These are phyloP conservation scores for apple (Malus domestica) DNA, from an alignment of 306 rosid species.

Conservation along the genomic window ASM211411v1 NC_041803.1:2502501-2503000, in stretches of 20 bases:
- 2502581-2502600: neutral
- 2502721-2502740: neutral
- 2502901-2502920: neutral
- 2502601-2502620: neutral
- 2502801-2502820: neutral
- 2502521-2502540: no score
- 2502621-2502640: neutral
- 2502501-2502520: no score
- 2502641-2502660: neutral
- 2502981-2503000: no score
- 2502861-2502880: neutral
- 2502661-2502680: neutral
- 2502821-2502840: neutral
- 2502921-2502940: no score
- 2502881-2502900: slow-evolving; percentile 1
- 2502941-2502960: neutral
- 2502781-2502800: neutral
- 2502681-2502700: neutral
- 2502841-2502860: slow-evolving; percentile 2
- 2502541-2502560: neutral
- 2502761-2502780: neutral
- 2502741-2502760: neutral
- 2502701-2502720: neutral
- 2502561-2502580: neutral
- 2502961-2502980: neutral